Evolutionary conservation across 2,329 filamentous ascomycete species (phyloP).

Genomic region (Dactylellina haptotyla): DNA sequence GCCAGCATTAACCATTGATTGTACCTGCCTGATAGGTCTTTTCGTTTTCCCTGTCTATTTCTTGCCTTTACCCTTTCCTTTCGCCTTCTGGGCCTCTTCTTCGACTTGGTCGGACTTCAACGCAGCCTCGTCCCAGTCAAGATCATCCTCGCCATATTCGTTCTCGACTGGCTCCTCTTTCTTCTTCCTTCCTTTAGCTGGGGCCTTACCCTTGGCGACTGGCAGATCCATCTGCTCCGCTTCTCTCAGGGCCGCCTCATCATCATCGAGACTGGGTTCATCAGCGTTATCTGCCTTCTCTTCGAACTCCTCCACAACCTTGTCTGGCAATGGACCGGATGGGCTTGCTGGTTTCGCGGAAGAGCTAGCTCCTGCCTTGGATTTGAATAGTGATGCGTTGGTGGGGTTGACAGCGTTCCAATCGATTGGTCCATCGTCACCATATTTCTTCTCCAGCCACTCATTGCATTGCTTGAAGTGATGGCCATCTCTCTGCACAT

Average conservation of each 20-base stretch:
- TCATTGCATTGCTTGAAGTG: constrained; percentile 85
- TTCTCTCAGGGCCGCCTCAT: constrained; percentile 52
- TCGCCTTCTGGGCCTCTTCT: constrained; percentile 55
- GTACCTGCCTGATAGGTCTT: neutral
- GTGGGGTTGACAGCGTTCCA: constrained; percentile 73
- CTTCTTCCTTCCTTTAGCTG: constrained; percentile 50
- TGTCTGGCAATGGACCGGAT: neutral
- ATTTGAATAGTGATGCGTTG: constrained; percentile 32
- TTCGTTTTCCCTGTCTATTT: constrained; percentile 13
- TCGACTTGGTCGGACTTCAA: constrained; percentile 50
- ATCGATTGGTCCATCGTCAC: constrained; percentile 80
- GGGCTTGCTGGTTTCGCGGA: constrained; percentile 27
- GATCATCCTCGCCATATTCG: constrained; percentile 62
- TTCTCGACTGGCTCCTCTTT: constrained; percentile 57
- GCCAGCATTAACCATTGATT: neutral
- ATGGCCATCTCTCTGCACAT: constrained; percentile 72
- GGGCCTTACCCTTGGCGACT: constrained; percentile 56
- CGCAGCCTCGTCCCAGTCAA: constrained; percentile 58
- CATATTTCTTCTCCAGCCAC: constrained; percentile 83
- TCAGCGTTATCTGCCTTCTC: constrained; percentile 28
- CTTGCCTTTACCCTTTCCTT: constrained; percentile 29
- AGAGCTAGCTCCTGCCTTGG: constrained; percentile 8
- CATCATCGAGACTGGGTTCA: constrained; percentile 28
- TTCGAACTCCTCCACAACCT: constrained; percentile 16
- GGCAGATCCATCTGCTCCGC: constrained; percentile 50